These are phyloP conservation scores for Fusarium incarnatum DNA, from an alignment of 2,329 filamentous ascomycete species.

Conservation along the genomic window DNA sequence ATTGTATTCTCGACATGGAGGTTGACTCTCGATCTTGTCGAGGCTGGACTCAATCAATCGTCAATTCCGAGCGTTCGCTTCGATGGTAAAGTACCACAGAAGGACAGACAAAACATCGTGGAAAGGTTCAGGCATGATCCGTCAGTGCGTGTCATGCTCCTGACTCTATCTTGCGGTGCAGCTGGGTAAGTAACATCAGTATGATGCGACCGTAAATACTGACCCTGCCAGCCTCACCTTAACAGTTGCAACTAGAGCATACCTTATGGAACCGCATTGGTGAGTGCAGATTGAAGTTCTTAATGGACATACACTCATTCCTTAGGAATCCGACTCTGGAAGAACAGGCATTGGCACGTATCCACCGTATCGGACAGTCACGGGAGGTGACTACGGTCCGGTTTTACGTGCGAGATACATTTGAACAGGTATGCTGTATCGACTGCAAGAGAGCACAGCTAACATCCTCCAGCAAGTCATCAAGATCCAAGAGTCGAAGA, in stretches of 20 bases:
- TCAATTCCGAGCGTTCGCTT: constrained; percentile 55
- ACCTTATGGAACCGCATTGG: constrained; percentile 65
- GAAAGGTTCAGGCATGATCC: constrained; percentile 55
- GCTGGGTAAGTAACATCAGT: constrained; percentile 55
- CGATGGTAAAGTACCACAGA: constrained; percentile 60
- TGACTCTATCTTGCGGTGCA: constrained; percentile 65
- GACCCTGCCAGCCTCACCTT: constrained; percentile 55
- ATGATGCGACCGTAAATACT: not conserved
- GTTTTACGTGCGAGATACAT: constrained; percentile 53
- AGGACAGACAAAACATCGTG: constrained; percentile 55
- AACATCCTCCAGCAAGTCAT: constrained; percentile 1
- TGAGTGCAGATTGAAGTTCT: constrained; percentile 10
- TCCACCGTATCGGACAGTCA: constrained; percentile 53
- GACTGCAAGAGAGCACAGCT: accelerated
- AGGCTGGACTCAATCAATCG: constrained; percentile 52
- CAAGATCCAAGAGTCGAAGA: constrained; percentile 31
- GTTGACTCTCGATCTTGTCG: constrained; percentile 59
- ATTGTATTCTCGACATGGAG: constrained; percentile 66
- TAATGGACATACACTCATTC: not conserved
- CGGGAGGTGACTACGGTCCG: constrained; percentile 53
- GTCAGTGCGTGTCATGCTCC: constrained; percentile 56
- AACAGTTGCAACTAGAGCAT: constrained; percentile 59
- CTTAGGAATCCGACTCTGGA: constrained; percentile 57
- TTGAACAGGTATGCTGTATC: constrained; percentile 50
- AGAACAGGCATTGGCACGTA: constrained; percentile 57